Evolutionary conservation across 1,284 basidiomycete species (phyloP).

Genomic region (Pseudomicrostroma phylloplanum): DNA sequence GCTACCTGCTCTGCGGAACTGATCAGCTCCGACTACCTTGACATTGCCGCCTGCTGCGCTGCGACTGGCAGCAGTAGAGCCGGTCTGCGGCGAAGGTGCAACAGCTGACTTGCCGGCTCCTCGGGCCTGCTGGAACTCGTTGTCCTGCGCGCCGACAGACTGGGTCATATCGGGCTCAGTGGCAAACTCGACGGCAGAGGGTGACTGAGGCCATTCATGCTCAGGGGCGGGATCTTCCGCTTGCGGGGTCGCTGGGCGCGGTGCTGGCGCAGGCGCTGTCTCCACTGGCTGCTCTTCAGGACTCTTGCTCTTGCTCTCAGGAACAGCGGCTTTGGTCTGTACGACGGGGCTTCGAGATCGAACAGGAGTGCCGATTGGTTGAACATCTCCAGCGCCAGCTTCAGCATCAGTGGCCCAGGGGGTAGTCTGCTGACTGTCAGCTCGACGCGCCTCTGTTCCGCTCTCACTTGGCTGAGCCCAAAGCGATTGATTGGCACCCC

Average conservation of each 20-base stretch:
- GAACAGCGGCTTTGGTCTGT: neutral
- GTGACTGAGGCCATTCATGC: slow-evolving; percentile 39
- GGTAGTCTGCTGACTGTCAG: too few species aligned
- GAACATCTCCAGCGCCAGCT: neutral
- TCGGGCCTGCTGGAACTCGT: neutral
- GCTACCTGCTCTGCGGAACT: slow-evolving; percentile 19
- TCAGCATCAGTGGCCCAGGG: too few species aligned
- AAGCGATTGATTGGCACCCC: neutral
- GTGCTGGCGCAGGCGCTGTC: neutral
- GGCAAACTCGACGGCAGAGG: slow-evolving; percentile 41
- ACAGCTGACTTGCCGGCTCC: neutral
- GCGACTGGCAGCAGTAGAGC: neutral
- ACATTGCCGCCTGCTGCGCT: slow-evolving; percentile 21
- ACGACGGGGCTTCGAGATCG: neutral
- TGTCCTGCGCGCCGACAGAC: neutral
- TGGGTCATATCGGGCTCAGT: slow-evolving; percentile 24
- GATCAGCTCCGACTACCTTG: slow-evolving; percentile 33
- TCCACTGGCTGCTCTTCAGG: slow-evolving; percentile 5
- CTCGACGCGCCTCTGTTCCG: neutral
- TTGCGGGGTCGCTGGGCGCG: neutral
- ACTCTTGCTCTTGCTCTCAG: neutral
- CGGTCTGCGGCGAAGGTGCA: neutral
- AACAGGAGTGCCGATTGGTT: neutral
- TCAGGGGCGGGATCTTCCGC: slow-evolving; percentile 27
- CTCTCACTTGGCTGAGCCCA: neutral